These are phyloP conservation scores for Fusarium ambrosium DNA, from an alignment of 2,329 filamentous ascomycete species.

Conservation along the genomic window DNA sequence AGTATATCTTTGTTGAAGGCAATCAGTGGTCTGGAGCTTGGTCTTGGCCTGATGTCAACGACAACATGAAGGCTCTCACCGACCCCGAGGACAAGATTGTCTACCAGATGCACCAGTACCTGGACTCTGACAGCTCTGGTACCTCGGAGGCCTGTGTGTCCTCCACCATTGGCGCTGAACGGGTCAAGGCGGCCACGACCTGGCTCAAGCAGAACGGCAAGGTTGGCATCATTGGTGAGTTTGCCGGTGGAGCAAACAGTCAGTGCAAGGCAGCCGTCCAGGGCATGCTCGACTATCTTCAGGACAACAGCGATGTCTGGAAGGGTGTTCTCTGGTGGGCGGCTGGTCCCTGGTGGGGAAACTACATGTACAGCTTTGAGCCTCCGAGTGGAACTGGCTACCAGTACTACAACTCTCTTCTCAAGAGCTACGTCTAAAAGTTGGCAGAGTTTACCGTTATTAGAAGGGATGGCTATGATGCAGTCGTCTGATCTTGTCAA, in stretches of 20 bases:
- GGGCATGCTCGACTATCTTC: constrained; percentile 65
- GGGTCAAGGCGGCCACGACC: constrained; percentile 62
- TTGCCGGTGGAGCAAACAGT: constrained; percentile 66
- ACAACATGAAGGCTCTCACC: constrained; percentile 57
- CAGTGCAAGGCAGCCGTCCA: constrained; percentile 66
- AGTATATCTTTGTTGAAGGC: constrained; percentile 70
- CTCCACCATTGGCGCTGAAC: constrained; percentile 62
- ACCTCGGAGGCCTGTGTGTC: constrained; percentile 63
- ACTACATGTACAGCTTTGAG: constrained; percentile 64
- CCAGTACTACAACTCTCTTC: constrained; percentile 45
- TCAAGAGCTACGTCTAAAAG: constrained; percentile 47
- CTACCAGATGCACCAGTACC: constrained; percentile 73
- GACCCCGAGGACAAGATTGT: constrained; percentile 66
- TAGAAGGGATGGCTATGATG: neutral
- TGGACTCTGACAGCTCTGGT: constrained; percentile 67
- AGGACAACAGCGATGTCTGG: constrained; percentile 71
- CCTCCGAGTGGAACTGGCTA: constrained; percentile 61
- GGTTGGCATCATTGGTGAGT: constrained; percentile 68
- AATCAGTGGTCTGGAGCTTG: constrained; percentile 69
- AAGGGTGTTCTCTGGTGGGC: constrained; percentile 70
- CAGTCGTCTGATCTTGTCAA: neutral
- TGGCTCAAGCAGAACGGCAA: constrained; percentile 70
- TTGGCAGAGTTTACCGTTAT: neutral
- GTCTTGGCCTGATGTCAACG: constrained; percentile 58
- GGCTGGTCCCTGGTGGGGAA: constrained; percentile 71